Evolutionary conservation across 768 basidiomycete genomes (phyloP).

Genomic region (Trametes gibbosa): DNA sequence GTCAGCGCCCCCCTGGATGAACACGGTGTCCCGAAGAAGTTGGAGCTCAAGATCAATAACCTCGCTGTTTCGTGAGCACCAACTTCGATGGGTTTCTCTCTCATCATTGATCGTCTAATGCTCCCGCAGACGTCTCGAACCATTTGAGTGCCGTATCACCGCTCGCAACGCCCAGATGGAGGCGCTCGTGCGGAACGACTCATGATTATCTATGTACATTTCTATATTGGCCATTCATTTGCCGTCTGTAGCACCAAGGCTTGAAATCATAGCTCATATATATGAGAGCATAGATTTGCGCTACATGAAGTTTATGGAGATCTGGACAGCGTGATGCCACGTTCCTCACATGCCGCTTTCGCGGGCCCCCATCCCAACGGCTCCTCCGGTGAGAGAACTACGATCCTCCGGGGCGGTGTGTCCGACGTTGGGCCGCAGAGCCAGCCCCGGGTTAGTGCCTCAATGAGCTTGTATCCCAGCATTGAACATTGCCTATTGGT

Average conservation of each 20-base stretch:
- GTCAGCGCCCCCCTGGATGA: slow-evolving; percentile 4
- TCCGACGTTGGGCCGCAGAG: not conserved
- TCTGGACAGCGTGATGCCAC: not conserved
- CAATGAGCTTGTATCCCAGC: not conserved
- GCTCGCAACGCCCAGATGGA: slow-evolving; percentile 1
- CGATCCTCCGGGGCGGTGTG: not conserved
- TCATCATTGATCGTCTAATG: not conserved
- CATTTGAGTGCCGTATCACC: slow-evolving; percentile 5
- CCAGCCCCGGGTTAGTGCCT: not conserved
- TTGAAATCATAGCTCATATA: no score
- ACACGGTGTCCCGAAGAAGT: not conserved
- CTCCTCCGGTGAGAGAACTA: not conserved
- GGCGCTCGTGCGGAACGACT: not conserved
- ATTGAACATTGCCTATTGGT: not conserved
- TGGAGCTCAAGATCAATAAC: slow-evolving; percentile 1
- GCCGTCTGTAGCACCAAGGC: no score
- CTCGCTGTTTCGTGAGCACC: not conserved
- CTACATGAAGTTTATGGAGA: not conserved
- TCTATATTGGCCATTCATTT: no score
- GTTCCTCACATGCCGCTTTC: not conserved
- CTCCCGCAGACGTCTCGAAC: not conserved
- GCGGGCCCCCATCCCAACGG: not conserved
- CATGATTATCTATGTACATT: not conserved
- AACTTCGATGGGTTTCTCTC: not conserved
- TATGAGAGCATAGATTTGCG: no score